A percentile compares a stretch with the other conserved stretches of the same genome.
These are phyloP conservation scores for Anisodus acutangulus DNA, from an alignment of 257 asterid species.

Conservation along the genomic window DNA sequence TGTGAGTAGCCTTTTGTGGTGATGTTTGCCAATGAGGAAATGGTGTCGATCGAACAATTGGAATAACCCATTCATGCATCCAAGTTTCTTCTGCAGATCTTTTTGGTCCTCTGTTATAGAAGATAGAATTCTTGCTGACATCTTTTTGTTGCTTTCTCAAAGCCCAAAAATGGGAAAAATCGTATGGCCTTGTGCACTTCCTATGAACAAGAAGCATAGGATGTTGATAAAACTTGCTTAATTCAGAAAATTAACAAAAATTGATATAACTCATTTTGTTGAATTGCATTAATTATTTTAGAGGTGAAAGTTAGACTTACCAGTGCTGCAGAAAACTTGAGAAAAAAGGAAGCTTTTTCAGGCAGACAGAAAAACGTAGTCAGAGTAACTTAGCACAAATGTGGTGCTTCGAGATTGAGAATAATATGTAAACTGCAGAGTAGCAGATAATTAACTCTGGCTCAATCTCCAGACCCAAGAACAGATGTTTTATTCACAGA, in stretches of 20 bases:
- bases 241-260: neutral
- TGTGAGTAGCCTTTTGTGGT: conserved; percentile 65
- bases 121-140: conserved; percentile 59
- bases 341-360: conserved; percentile 34
- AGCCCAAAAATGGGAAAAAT: conserved; percentile 28
- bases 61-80: conserved; percentile 95
- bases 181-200: conserved; percentile 19
- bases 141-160: conserved; percentile 36
- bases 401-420: conserved; percentile 29
- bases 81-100: conserved; percentile 77
- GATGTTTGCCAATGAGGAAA: conserved; percentile 57
- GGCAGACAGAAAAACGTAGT: conserved; percentile 36
- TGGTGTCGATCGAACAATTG: conserved; percentile 82
- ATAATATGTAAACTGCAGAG: conserved; percentile 31
- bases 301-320: conserved; percentile 48
- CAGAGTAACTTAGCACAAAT: conserved; percentile 41
- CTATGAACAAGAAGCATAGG: conserved; percentile 19
- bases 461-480: conserved; percentile 41
- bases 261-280: neutral
- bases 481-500: conserved; percentile 39
- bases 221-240: neutral
- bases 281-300: neutral
- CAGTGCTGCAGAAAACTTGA: conserved; percentile 48
- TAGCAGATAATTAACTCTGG: conserved; percentile 27
- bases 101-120: conserved; percentile 51